Base-by-base conservation (phyloP, 345 rosid species). In the Salix koriyanagi region DNA sequence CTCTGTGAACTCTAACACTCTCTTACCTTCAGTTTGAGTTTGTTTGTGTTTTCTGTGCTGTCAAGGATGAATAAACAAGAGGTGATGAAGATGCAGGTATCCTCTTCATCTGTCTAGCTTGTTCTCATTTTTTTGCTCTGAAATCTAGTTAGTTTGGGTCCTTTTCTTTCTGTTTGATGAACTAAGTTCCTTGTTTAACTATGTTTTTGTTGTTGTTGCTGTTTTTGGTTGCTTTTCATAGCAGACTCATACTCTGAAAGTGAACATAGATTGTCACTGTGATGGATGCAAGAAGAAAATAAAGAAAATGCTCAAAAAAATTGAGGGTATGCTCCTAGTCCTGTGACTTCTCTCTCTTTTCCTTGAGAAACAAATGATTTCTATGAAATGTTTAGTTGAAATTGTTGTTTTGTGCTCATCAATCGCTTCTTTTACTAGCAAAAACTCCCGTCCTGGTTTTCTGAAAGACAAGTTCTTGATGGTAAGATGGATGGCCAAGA, bases 201-300 rank as follows among this genome's bases (percentile, higher is more conserved):
- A 36, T 36, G 37, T 36, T 36, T 36, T 37, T 75, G 65, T 8
- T 56, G 10, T 6, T 41, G 19, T 32, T 69, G 28, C 44, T 77
- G 75, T 64, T 46, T 41, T 10, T 61, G 70, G 73, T 54, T 56
- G 52, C 34, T 67, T 82, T 62, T 76, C 69, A 6, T 76, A 84
- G 84, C 97, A 94, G 98, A 84, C 93, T 30, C 89, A 90, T 87
- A 92, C 89, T 78, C 88, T 96, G 67, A 92, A 86, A 81, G 97
- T 96, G 71, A 91, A 91, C 74, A 92, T 96, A 36, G 75, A 78
- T 75, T 82, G 85, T 69, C 92, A 92, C 86, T 96, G 99, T 74
- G 99, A 92, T 87, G 99, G 99, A 11, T 96, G 99, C 75, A 88
- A 87, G 83, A 85, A 85, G 82, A 96, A 92, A 87, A 88, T 96